Conservation (phyloP, 2,329 filamentous ascomycete genomes). For the Penicillium sp. region DNA sequence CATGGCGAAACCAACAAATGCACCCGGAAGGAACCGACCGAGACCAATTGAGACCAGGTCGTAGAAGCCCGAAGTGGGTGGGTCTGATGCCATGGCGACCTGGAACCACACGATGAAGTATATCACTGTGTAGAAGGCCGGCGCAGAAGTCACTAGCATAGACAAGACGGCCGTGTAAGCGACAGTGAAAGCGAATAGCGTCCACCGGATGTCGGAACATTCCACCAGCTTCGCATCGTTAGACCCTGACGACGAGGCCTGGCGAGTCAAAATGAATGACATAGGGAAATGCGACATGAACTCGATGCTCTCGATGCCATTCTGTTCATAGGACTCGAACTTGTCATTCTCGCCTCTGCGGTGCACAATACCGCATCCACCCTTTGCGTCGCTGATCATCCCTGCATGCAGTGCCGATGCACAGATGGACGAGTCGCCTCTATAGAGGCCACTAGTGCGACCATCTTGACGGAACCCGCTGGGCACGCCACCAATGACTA, state of each 20-base stretch:
- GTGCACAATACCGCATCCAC: conserved; percentile 57
- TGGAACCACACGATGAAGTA: conserved; percentile 60
- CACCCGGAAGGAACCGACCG: conserved; percentile 58
- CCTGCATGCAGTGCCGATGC: conserved; percentile 60
- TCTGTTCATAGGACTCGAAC: conserved; percentile 47
- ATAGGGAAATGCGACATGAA: conserved; percentile 59
- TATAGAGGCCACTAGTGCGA: conserved; percentile 50
- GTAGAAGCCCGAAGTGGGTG: conserved; percentile 55
- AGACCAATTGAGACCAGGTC: conserved; percentile 54
- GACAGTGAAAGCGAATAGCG: conserved; percentile 55
- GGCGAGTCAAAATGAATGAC: conserved; percentile 42
- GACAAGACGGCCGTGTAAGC: conserved; percentile 55
- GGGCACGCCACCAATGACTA: conserved; percentile 56
- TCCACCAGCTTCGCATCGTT: conserved; percentile 28
- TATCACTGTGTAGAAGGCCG: conserved; percentile 55
- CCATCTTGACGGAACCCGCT: conserved; percentile 31
- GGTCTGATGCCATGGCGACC: conserved; percentile 60
- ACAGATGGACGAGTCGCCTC: conserved; percentile 62
- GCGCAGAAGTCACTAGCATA: conserved; percentile 56
- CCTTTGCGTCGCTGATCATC: conserved; percentile 52
- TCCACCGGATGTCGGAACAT: conserved; percentile 59
- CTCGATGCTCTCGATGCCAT: conserved; percentile 52
- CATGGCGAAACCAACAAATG: conserved; percentile 57
- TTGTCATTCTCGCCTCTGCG: conserved; percentile 51
- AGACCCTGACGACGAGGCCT: conserved; percentile 23